A percentile compares a stretch with the other conserved stretches of the same genome.
Conservation (phyloP, 2,329 filamentous ascomycete species). For the Ciborinia camelliae region DNA sequence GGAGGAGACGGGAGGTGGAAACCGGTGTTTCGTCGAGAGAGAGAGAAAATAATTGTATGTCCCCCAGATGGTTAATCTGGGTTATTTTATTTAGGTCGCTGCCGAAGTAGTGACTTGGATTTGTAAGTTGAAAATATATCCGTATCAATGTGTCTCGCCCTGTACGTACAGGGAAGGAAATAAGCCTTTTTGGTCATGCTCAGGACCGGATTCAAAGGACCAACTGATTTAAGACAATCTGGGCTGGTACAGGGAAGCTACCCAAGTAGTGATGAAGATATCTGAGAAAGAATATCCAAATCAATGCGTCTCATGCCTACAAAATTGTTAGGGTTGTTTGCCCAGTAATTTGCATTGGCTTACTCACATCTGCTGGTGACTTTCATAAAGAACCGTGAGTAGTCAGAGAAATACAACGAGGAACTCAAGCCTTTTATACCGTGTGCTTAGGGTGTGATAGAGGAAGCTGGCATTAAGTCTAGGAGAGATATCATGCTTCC, state of each 20-base stretch:
- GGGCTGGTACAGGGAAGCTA: too few relatives aligned
- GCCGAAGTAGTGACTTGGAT: background rate
- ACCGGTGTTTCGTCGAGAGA: too few relatives aligned
- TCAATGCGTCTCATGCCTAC: background rate
- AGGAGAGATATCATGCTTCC: background rate
- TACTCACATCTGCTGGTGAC: background rate
- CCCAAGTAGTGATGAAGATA: too few relatives aligned
- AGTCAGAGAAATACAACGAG: too few relatives aligned
- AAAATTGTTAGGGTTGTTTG: background rate
- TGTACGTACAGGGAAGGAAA: too few relatives aligned
- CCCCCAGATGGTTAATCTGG: rapidly evolving
- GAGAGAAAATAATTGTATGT: background rate
- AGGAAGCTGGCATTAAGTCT: background rate
- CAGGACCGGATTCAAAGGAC: too few relatives aligned
- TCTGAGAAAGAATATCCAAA: background rate
- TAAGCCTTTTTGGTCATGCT: too few relatives aligned
- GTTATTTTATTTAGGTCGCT: background rate
- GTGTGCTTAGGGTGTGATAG: background rate
- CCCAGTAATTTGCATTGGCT: too few relatives aligned
- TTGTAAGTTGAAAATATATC: background rate
- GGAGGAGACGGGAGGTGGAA: too few relatives aligned
- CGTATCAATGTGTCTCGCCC: too few relatives aligned
- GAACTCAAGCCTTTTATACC: background rate
- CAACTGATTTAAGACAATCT: too few relatives aligned
- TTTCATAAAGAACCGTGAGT: background rate